Base-by-base conservation (phyloP, 148 eudicot genomes). In the Silene conica region DNA sequence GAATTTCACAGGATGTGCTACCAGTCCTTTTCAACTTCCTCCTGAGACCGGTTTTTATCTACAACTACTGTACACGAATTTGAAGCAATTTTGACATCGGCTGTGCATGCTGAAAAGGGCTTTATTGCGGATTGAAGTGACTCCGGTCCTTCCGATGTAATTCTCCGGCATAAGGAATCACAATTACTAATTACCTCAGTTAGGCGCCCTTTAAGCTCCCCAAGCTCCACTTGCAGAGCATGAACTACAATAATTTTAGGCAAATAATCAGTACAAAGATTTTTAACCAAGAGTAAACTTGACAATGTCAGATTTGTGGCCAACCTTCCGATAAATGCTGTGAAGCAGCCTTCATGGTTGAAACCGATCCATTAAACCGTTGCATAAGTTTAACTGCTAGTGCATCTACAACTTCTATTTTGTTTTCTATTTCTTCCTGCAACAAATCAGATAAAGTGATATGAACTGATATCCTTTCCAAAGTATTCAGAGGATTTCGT, bases 371-470 rank as follows among this genome's bases (percentile, higher is more conserved):
- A 80, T 92, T 95, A 77, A 80, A 92, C 19, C 98, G 90, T 81
- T 88, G 93, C 71, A 87, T 86, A 77, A 95, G 94, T 83, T 92
- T 95, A 16, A 85, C 86, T 25, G 92, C 86, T 78, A 92, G 80
- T 78, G 98, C 98, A 85, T 95, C 98, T 43, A 87, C 97, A 74
- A 92, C 90, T 80, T 95, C 98, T 80, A 95, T 87, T 81, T 89
- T 90, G 83, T 95, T 89, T 85, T 95, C 98, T 68, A 92, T 72
- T 67, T 90, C 98, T 79, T 87, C 98, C 98, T 92, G 83, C 77
- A 76, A 61, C 59, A 81, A 72, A 63, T 13, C 12, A 11, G 73
- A 0, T 2, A n/a, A 5, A 21, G 28, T 64, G 46, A 76, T 23
- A 0, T 2, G 12, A 5, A 21, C 20, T 64, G 31, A 76, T 23